Evolutionary conservation across 345 rosid species (phyloP).

Genomic region (Eucalyptus tenuipes): DNA sequence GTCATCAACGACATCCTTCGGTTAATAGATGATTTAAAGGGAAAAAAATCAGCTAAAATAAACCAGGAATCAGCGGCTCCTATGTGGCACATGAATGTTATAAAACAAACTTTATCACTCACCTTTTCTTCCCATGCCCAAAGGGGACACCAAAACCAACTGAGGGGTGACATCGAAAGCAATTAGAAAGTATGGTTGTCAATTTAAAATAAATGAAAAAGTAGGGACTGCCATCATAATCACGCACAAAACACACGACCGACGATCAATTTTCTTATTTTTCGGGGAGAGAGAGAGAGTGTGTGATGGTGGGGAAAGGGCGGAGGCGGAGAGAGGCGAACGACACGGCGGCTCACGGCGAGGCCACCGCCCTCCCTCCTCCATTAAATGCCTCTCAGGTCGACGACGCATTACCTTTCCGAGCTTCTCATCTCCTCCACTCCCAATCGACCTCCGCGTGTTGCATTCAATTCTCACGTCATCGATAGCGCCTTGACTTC

Average conservation of each 20-base stretch:
- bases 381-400: conserved; percentile 13
- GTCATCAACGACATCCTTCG: not conserved
- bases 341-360: conserved; percentile 71
- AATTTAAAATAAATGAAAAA: not conserved
- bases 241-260: not conserved
- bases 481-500: not conserved
- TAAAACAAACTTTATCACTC: not conserved
- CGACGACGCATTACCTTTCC: conserved; percentile 47
- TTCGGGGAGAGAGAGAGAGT: too few species aligned
- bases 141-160: not conserved
- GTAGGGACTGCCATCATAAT: not conserved
- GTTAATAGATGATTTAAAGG: not conserved
- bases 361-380: conserved; percentile 59
- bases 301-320: not conserved
- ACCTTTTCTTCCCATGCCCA: not conserved
- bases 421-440: conserved; percentile 65
- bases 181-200: not conserved
- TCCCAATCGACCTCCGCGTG: not conserved
- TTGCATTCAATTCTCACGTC: not conserved
- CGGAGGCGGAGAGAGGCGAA: conserved; percentile 59
- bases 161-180: not conserved
- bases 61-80: not conserved
- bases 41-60: not conserved
- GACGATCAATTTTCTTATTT: not conserved
- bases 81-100: not conserved